These are phyloP conservation scores for sorghum (Sorghum bicolor) DNA, from an alignment of 176 grass and related monocot species.

Conservation along the genomic window DNA sequence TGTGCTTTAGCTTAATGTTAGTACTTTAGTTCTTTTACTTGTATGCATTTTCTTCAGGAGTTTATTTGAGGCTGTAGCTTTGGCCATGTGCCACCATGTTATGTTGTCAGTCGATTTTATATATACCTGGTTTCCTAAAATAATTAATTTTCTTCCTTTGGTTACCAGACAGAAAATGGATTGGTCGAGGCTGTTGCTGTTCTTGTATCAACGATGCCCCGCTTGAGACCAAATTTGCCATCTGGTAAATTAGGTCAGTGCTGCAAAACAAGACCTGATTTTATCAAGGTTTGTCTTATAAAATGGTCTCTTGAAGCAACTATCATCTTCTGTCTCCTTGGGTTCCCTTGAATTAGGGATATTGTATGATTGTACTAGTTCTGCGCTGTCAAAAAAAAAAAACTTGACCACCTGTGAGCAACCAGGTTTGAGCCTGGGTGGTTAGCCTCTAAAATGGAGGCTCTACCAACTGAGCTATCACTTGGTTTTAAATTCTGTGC, in stretches of 20 bases:
- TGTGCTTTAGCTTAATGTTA: not conserved
- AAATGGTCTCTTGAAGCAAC: slow-evolving; percentile 22
- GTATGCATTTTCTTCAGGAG: not conserved
- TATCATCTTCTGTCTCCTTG: slow-evolving; percentile 7
- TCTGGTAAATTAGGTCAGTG: slow-evolving; percentile 71
- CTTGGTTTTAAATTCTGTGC: not conserved
- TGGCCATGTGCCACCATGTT: not conserved
- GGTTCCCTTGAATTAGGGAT: slow-evolving; percentile 7
- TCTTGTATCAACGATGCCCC: slow-evolving; percentile 90
- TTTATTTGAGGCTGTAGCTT: slow-evolving; percentile 14
- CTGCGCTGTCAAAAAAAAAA: not conserved
- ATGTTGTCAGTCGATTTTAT: slow-evolving; percentile 1
- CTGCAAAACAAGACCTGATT: slow-evolving; percentile 90
- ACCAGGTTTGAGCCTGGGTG: not conserved
- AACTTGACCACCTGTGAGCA: not conserved
- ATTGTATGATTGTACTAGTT: not conserved
- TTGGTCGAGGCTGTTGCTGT: slow-evolving; percentile 93
- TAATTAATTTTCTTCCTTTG: not conserved
- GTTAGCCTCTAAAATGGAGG: not conserved
- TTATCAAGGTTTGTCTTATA: slow-evolving; percentile 80
- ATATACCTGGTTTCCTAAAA: not conserved
- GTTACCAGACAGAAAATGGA: slow-evolving; percentile 89
- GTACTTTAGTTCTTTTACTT: not conserved
- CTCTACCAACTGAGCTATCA: not conserved
- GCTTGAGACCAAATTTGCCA: slow-evolving; percentile 61